Evolutionary conservation across 805 yeast genomes (phyloP).

Genomic region (Teunomyces barrocoloradensis): DNA sequence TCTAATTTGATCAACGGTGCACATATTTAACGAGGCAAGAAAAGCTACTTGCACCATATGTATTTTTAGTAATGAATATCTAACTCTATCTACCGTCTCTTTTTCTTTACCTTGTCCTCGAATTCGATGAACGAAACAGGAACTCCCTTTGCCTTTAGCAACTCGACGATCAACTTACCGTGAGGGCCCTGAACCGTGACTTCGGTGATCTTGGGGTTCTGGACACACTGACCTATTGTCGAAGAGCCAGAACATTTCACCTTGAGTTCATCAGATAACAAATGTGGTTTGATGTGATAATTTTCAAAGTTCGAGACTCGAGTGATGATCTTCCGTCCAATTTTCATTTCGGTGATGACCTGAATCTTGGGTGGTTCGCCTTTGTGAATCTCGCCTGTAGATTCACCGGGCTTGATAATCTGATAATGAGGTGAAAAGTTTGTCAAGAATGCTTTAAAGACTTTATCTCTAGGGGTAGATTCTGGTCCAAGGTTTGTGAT

Average conservation of each 20-base stretch:
- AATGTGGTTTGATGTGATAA: slow-evolving; percentile 62
- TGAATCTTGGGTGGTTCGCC: slow-evolving; percentile 70
- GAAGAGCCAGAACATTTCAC: slow-evolving; percentile 88
- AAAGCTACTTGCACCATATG: not conserved
- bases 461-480: slow-evolving; percentile 41
- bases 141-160: slow-evolving; percentile 60
- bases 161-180: slow-evolving; percentile 55
- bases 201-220: slow-evolving; percentile 56
- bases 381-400: slow-evolving; percentile 37
- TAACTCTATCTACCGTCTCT: slow-evolving; percentile 27
- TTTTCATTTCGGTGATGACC: slow-evolving; percentile 69
- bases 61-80: not conserved
- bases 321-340: slow-evolving; percentile 81
- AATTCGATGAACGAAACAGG: slow-evolving; percentile 63
- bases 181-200: slow-evolving; percentile 94
- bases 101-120: slow-evolving; percentile 58
- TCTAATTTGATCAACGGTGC: slow-evolving; percentile 32
- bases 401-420: slow-evolving; percentile 46
- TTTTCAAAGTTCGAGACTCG: slow-evolving; percentile 65
- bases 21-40: too few species aligned
- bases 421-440: slow-evolving; percentile 51
- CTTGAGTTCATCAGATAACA: slow-evolving; percentile 65
- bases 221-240: slow-evolving; percentile 60
- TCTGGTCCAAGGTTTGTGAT: slow-evolving; percentile 33
- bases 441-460: slow-evolving; percentile 43